phyloP scores from a whole-genome alignment of 495 filamentous ascomycete species.

The Cetradonia linearis region DNA sequence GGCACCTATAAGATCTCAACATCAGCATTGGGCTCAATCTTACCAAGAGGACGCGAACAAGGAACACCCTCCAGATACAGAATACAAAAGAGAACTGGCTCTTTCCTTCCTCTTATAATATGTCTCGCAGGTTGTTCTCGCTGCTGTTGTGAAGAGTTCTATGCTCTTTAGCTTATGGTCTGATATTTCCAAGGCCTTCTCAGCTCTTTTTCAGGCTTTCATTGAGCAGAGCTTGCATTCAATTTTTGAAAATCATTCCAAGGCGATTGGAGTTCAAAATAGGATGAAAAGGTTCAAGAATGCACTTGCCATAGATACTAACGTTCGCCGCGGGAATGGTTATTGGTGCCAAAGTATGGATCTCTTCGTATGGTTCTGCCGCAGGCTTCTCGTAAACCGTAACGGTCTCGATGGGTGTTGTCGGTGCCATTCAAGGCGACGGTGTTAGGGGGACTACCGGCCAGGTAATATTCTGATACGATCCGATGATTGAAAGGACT shows the following conservation, averaged over 20 bases:
- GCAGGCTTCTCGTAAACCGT: constrained; percentile 24
- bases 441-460: constrained; percentile 12
- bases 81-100: no score
- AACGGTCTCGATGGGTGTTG: constrained; percentile 27
- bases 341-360: constrained; percentile 18
- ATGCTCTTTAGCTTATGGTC: neutral
- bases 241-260: neutral
- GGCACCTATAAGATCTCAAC: neutral
- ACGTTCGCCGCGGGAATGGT: constrained; percentile 18
- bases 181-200: neutral
- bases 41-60: neutral
- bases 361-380: constrained; percentile 21
- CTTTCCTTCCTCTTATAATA: no score
- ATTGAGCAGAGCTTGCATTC: neutral
- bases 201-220: neutral
- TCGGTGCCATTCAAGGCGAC: constrained; percentile 24
- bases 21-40: neutral
- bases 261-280: neutral
- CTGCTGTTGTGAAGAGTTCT: neutral
- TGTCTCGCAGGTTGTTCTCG: neutral
- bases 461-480: constrained; percentile 28
- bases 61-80: neutral
- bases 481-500: constrained; percentile 26
- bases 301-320: constrained; percentile 22
- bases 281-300: neutral